Percentiles rank a stretch among this genome's conserved stretches.
Conservation (phyloP, 345 rosid species). For the Dipteronia dyeriana region DNA sequence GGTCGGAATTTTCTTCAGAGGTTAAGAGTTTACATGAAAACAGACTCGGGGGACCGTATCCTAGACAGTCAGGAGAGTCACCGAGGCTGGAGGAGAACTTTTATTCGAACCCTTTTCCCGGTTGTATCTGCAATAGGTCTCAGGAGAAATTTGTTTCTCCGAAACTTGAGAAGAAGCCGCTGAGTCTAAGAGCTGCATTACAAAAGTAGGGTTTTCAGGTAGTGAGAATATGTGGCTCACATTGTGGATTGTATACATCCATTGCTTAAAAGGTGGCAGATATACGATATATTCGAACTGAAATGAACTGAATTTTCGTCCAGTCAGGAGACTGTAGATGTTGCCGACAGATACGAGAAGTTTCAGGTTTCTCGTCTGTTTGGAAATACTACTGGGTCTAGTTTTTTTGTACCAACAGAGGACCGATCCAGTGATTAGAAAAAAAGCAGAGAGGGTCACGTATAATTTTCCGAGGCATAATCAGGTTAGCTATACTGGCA, state of each 20-base stretch:
- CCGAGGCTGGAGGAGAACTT: conserved; percentile 91
- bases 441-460: conserved; percentile 20
- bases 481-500: conserved; percentile 26
- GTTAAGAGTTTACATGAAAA: conserved; percentile 59
- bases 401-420: conserved; percentile 17
- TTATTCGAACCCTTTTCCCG: conserved; percentile 88
- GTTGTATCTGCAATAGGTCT: conserved; percentile 67
- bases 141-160: conserved; percentile 24
- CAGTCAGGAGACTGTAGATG: conserved; percentile 15
- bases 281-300: conserved; percentile 15
- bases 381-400: not conserved
- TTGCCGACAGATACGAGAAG: conserved; percentile 20
- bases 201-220: conserved; percentile 31
- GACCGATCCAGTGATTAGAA: conserved; percentile 18
- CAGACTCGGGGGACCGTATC: conserved; percentile 79
- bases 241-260: conserved; percentile 12
- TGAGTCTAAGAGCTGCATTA: conserved; percentile 27
- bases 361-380: not conserved
- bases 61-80: conserved; percentile 56
- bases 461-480: conserved; percentile 25
- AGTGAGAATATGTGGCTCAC: conserved; percentile 1
- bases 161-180: conserved; percentile 35
- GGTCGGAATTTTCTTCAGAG: conserved; percentile 75
- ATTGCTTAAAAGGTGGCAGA: conserved; percentile 7
- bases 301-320: conserved; percentile 11